A percentile compares a stretch with the other conserved stretches of the same genome.
Conservation (phyloP, 148 eudicot genomes). For the Rhododendron williamsianum region DNA sequence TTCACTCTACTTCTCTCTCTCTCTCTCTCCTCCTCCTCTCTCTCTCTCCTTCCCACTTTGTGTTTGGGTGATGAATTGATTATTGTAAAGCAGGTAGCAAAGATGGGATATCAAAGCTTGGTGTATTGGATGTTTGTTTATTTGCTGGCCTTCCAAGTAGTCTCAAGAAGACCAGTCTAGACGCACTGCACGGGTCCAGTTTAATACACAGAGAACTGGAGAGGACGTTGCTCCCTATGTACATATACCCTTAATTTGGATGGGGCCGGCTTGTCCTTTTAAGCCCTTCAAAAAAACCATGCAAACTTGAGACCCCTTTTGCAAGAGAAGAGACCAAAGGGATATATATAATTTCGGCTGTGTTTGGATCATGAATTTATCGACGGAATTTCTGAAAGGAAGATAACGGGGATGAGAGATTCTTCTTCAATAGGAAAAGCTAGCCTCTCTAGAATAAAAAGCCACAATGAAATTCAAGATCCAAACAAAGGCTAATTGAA, state of each 20-base stretch:
- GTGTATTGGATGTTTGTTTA: conserved; percentile 39
- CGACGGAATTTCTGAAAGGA: background rate
- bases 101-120: conserved; percentile 28
- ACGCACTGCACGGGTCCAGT: background rate
- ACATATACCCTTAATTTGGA: background rate
- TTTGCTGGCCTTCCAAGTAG: conserved; percentile 36
- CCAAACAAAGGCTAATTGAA: background rate
- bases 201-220: background rate
- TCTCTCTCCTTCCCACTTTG: background rate
- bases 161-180: conserved; percentile 31
- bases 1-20: background rate
- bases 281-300: background rate
- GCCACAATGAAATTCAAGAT: background rate
- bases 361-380: background rate
- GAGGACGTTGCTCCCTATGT: background rate
- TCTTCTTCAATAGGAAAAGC: background rate
- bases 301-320: background rate
- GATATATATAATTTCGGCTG: background rate
- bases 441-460: no score
- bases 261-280: background rate
- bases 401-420: background rate
- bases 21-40: background rate
- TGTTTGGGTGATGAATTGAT: background rate
- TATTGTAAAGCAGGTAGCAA: conserved; percentile 26
- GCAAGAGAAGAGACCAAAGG: background rate